These are phyloP conservation scores for Ophiocordyceps polyrhachis-furcata DNA, from an alignment of 2,329 filamentous ascomycete species.

Conservation along the genomic window DNA sequence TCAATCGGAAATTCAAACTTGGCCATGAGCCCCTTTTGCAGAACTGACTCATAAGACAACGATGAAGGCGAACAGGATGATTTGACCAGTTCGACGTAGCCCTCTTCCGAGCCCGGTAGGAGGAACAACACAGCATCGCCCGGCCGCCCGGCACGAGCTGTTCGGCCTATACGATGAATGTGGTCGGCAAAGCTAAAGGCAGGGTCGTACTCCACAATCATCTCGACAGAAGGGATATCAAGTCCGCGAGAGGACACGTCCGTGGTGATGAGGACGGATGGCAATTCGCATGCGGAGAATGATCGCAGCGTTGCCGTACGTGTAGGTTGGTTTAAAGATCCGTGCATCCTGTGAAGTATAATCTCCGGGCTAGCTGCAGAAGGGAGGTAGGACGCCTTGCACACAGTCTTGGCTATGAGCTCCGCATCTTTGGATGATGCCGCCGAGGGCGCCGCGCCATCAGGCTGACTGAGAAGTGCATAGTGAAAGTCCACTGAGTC, in stretches of 20 bases:
- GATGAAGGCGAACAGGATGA: slow-evolving; percentile 27
- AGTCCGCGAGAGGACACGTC: slow-evolving; percentile 92
- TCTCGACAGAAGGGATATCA: slow-evolving; percentile 84
- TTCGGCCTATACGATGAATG: slow-evolving; percentile 84
- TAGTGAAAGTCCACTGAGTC: slow-evolving; percentile 97
- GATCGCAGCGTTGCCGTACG: slow-evolving; percentile 71
- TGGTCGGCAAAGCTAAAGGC: slow-evolving; percentile 89
- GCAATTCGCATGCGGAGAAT: slow-evolving; percentile 55
- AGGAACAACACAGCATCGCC: slow-evolving; percentile 82
- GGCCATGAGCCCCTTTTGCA: slow-evolving; percentile 46
- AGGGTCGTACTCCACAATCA: slow-evolving; percentile 91
- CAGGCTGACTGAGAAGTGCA: slow-evolving; percentile 46
- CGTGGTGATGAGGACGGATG: slow-evolving; percentile 76
- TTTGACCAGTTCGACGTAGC: slow-evolving; percentile 60
- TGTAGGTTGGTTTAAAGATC: slow-evolving; percentile 72
- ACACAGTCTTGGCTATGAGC: slow-evolving; percentile 39
- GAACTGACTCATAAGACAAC: slow-evolving; percentile 32
- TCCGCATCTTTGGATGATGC: slow-evolving; percentile 13
- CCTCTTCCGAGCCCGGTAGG: slow-evolving; percentile 78
- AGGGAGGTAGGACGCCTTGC: slow-evolving; percentile 52
- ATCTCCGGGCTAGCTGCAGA: slow-evolving; percentile 54
- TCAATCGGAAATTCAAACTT: slow-evolving; percentile 51
- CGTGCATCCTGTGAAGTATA: slow-evolving; percentile 73
- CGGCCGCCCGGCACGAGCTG: slow-evolving; percentile 75
- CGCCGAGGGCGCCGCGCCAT: slow-evolving; percentile 9